phyloP scores from a whole-genome alignment of 176 grass and related monocot species.

The Tillandsia fasciculata region DNA sequence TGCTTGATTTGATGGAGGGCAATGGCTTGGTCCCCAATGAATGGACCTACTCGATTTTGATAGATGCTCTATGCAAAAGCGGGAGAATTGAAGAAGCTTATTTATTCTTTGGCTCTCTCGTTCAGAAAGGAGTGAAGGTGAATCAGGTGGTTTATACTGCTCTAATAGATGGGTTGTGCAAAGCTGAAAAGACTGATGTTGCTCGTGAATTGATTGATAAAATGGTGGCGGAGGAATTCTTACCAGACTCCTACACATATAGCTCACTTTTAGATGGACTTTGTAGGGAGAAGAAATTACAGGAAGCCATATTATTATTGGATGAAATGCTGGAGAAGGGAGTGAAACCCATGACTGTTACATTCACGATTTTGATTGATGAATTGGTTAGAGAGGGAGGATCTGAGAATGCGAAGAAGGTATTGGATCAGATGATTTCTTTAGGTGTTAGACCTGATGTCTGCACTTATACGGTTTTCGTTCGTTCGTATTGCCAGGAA shows the following conservation, averaged over 20 bases:
- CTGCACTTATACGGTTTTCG: conserved; percentile 58
- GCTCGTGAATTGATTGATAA: conserved; percentile 42
- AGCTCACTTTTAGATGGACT: conserved; percentile 67
- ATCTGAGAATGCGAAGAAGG: conserved; percentile 34
- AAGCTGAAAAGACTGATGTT: conserved; percentile 36
- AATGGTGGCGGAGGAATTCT: conserved; percentile 37
- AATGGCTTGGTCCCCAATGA: conserved; percentile 49
- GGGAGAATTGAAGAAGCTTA: conserved; percentile 50
- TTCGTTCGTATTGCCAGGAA: conserved; percentile 54
- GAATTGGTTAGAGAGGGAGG: conserved; percentile 39
- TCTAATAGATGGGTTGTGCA: conserved; percentile 67
- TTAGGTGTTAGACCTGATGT: conserved; percentile 52
- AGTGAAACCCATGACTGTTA: conserved; percentile 39
- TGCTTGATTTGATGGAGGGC: conserved; percentile 57
- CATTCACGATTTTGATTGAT: conserved; percentile 80
- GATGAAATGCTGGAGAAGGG: conserved; percentile 61
- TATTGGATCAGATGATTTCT: conserved; percentile 53
- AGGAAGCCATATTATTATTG: conserved; percentile 39
- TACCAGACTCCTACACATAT: conserved; percentile 48
- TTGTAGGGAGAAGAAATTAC: conserved; percentile 59
- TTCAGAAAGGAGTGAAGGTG: conserved; percentile 39
- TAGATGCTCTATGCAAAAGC: conserved; percentile 57
- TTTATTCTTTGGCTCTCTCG: conserved; percentile 49
- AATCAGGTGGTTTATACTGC: conserved; percentile 51
- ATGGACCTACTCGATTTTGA: conserved; percentile 74